These are phyloP conservation scores for Verticillium isaacii DNA, from an alignment of 2,329 filamentous ascomycete genomes.

Conservation along the genomic window DNA sequence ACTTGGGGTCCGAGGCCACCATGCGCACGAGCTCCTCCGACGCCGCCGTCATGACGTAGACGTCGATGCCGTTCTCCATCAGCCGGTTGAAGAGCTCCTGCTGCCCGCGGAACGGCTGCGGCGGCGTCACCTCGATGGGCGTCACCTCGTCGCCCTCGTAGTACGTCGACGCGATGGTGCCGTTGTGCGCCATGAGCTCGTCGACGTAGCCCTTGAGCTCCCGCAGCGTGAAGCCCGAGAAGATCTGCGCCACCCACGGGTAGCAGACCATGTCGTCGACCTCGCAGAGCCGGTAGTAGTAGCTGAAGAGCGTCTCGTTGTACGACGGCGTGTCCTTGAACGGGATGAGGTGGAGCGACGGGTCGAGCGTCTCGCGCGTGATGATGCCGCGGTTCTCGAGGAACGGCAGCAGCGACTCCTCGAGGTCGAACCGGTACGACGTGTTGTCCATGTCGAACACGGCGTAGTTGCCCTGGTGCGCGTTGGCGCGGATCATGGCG, in stretches of 20 bases:
- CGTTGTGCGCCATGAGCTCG: slow-evolving; percentile 38
- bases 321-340: slow-evolving; percentile 33
- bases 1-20: slow-evolving; percentile 37
- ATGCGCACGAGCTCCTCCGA: slow-evolving; percentile 40
- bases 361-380: slow-evolving; percentile 34
- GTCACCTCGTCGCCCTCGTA: slow-evolving; percentile 26
- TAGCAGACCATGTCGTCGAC: slow-evolving; percentile 36
- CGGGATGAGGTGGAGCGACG: slow-evolving; percentile 31
- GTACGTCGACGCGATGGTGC: slow-evolving; percentile 29
- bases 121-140: slow-evolving; percentile 22
- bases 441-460: slow-evolving; percentile 43
- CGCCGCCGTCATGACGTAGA: slow-evolving; percentile 35
- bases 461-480: slow-evolving; percentile 30
- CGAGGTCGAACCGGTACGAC: slow-evolving; percentile 34
- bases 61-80: slow-evolving; percentile 35
- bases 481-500: slow-evolving; percentile 31
- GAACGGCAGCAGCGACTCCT: slow-evolving; percentile 37
- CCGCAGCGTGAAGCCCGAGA: slow-evolving; percentile 34
- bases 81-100: slow-evolving; percentile 37
- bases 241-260: slow-evolving; percentile 36
- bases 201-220: slow-evolving; percentile 41
- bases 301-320: slow-evolving; percentile 38
- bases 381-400: slow-evolving; percentile 35
- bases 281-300: slow-evolving; percentile 37
- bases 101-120: slow-evolving; percentile 32